These are phyloP conservation scores for Gamarada debralockiae DNA, from an alignment of 495 filamentous ascomycete genomes.

Conservation along the genomic window DNA sequence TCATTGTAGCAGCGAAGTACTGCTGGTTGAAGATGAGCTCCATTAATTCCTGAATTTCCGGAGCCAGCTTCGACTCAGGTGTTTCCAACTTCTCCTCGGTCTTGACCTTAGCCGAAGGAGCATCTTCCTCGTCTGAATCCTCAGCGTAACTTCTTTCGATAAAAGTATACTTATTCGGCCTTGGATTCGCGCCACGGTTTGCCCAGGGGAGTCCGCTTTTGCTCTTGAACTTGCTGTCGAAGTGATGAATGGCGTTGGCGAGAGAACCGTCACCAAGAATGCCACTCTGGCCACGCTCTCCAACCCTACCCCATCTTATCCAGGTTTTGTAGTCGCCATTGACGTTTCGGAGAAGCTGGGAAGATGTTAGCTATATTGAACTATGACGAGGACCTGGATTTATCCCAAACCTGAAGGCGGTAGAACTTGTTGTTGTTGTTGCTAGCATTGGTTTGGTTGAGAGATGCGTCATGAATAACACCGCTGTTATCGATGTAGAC, in stretches of 20 bases:
- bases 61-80: slow-evolving; percentile 50
- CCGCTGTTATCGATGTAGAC: slow-evolving; percentile 64
- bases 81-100: slow-evolving; percentile 26
- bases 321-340: slow-evolving; percentile 44
- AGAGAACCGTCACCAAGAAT: slow-evolving; percentile 39
- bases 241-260: slow-evolving; percentile 44
- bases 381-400: slow-evolving; percentile 18
- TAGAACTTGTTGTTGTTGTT: slow-evolving; percentile 75
- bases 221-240: slow-evolving; percentile 72
- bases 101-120: slow-evolving; percentile 26
- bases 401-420: slow-evolving; percentile 42
- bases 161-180: slow-evolving; percentile 69
- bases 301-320: slow-evolving; percentile 79
- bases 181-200: slow-evolving; percentile 54
- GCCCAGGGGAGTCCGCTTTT: slow-evolving; percentile 71
- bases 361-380: slow-evolving; percentile 2
- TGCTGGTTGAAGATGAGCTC: slow-evolving; percentile 77
- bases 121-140: slow-evolving; percentile 61
- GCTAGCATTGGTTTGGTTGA: slow-evolving; percentile 57
- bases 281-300: slow-evolving; percentile 60
- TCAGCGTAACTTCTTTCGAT: slow-evolving; percentile 64
- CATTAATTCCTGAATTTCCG: slow-evolving; percentile 62
- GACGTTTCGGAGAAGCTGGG: slow-evolving; percentile 32
- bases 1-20: slow-evolving; percentile 61
- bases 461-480: slow-evolving; percentile 60